Evolutionary conservation across 1,284 basidiomycete species (phyloP), one percentile per base, ranked within the genome.

Genomic region (Ustilago curta): DNA sequence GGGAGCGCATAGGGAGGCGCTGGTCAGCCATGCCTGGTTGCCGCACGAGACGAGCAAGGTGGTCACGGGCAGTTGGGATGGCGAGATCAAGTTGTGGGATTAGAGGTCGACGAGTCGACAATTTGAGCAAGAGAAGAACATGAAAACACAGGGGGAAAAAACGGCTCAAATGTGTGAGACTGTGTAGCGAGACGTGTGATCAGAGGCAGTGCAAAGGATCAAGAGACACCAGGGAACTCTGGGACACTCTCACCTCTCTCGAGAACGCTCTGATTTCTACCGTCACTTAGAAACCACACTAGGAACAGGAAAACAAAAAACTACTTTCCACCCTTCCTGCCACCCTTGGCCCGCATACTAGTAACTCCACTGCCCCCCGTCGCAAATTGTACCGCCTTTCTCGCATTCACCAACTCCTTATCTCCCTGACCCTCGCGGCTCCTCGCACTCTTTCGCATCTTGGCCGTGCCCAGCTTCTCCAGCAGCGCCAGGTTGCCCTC

Each of bases 1-100:
- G 9, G 90, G 91, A 65, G 93, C 93, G 7, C 97, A 99, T 85
- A 91, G 90, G 43, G 94, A 98, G 87, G 96, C 97, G 9, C 93
- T 99, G 52, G 97, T 99, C 79, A 90, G 93, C 45, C 97, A 99
- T 83, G 93, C 93, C 80, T 99, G 97, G 97, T 87, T 99, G 76
- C 96, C 96, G 56, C 95, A 99, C 85, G 97, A 99, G 86, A 91
- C 93, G 63, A 75, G 70, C 32, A 98, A 98, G 87, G 90, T 98
- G 4, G 89, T 98, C 57, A 98, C 95, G 1, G 96, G 93, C 14
- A 94, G 93, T 60, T 98, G 95, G 95, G 95, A 98, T 85, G 95
- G 95, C 9, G 87, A 95, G 78, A 97, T 97, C 86, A 97, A 97
- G 87, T 88, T 97, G 85, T 97, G 95, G 95, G 70, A 74, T 59